phyloP scores from a whole-genome alignment of 2,329 filamentous ascomycete genomes.

The Colletotrichum sp. region DNA sequence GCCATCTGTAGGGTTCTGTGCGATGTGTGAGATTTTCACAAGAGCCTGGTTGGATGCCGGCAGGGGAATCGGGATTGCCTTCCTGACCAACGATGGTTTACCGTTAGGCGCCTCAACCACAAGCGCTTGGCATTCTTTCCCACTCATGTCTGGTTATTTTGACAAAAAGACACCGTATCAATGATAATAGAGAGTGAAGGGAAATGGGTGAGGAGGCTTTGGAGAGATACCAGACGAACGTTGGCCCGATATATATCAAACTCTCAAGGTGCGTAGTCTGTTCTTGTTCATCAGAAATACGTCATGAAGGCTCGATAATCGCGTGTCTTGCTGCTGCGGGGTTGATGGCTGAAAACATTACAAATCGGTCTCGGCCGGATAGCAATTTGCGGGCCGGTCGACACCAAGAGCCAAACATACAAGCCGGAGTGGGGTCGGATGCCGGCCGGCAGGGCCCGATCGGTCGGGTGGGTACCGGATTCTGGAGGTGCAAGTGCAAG shows the following conservation, averaged over 20 bases:
- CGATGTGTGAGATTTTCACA: conserved; percentile 26
- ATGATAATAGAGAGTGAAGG: background rate
- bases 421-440: background rate
- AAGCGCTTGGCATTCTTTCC: background rate
- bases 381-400: background rate
- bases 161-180: background rate
- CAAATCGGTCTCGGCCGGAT: background rate
- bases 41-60: conserved; percentile 24
- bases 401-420: background rate
- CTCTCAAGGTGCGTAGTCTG: background rate
- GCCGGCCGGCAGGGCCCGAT: background rate
- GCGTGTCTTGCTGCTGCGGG: background rate
- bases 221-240: background rate
- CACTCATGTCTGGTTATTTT: background rate
- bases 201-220: background rate
- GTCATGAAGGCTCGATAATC: background rate
- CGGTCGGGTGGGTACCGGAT: background rate
- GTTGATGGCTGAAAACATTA: background rate
- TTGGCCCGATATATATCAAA: background rate
- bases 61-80: background rate
- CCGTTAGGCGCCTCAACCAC: background rate
- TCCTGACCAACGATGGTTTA: background rate
- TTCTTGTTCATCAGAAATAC: background rate
- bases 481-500: background rate
- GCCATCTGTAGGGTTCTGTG: conserved; percentile 33